These are phyloP conservation scores for Hibiscus mutabilis DNA, from an alignment of 345 rosid genomes.

Conservation along the genomic window DNA sequence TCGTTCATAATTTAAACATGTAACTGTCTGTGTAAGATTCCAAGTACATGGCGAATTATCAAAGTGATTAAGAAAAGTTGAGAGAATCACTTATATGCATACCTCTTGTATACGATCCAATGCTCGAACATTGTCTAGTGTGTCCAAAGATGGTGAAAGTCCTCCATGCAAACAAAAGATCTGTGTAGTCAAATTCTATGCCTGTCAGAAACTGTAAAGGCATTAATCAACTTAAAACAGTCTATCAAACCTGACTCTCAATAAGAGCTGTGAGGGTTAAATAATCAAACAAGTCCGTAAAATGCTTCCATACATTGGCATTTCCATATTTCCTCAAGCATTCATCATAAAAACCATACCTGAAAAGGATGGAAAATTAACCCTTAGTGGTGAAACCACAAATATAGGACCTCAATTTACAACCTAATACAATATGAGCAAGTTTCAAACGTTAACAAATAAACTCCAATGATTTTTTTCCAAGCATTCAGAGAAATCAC, in stretches of 20 bases:
- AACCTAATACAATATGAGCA: not conserved
- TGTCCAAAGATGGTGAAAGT: not conserved
- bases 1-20: not conserved
- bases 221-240: not conserved
- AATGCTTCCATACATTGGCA: constrained; percentile 95
- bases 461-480: not conserved
- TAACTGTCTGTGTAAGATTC: not conserved
- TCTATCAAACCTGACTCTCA: not conserved
- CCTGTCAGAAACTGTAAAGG: not conserved
- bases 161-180: not conserved
- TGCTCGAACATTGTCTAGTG: not conserved
- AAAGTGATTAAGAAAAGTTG: not conserved
- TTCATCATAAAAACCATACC: constrained; percentile 85
- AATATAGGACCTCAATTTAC: not conserved
- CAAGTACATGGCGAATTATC: not conserved
- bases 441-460: not conserved
- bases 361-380: constrained; percentile 25
- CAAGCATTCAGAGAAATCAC: not conserved
- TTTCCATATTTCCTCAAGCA: constrained; percentile 93
- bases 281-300: constrained; percentile 86
- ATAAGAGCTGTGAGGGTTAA: not conserved
- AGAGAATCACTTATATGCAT: not conserved
- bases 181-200: not conserved
- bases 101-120: not conserved
- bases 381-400: not conserved